Evolutionary conservation across 371 early-diverging fungal genomes (phyloP), one percentile per base, ranked within the genome.

Genomic region (Haplosporangium sp.): DNA sequence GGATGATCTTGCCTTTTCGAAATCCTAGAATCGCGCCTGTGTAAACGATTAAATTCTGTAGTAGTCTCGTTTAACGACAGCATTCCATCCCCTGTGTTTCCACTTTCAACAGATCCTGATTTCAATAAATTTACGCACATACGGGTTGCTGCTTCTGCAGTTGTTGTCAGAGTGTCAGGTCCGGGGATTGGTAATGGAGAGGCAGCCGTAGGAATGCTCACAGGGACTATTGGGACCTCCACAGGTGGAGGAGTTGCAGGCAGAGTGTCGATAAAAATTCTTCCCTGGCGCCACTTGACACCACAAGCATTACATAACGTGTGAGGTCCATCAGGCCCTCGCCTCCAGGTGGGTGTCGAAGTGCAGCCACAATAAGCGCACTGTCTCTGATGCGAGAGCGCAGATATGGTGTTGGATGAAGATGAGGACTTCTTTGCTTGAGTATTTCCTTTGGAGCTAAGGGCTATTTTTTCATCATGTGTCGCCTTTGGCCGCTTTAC

Each of bases 261-360:
- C 20, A 60, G 39, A 2, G 55, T 27, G 58, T 79, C 88, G 19
- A 79, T 73, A n/a, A 89, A 61, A 37, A 89, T 89, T 45, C 86
- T 84, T 3, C 85, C 87, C 65, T 83, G 83, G 20, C 74, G 82
- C 90, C 90, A 91, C 65, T 87, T 85, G 15, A 90, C 63, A 20
- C 92, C 92, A 63, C 92, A 92, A 9, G 91, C 89, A 81, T 92
- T 92, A 61, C 92, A 92, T 3, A 92, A 73, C 0, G 91, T 91
- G 35, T 88, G 84, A 6, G 92, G 89, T 4, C 92, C 92, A 71
- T 89, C 85, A 10, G 91, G 92, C 13, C 92, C 92, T 50, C 92
- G 86, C 61, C 92, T 84, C 92, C 92, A 92, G 79, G 89, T 90
- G 13, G 92, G 91, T 13, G 92, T 92, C 50, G 88, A 86, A n/a